Conservation (phyloP, 1,284 basidiomycete genomes). For the Phylloboletellus chloephorus region DNA sequence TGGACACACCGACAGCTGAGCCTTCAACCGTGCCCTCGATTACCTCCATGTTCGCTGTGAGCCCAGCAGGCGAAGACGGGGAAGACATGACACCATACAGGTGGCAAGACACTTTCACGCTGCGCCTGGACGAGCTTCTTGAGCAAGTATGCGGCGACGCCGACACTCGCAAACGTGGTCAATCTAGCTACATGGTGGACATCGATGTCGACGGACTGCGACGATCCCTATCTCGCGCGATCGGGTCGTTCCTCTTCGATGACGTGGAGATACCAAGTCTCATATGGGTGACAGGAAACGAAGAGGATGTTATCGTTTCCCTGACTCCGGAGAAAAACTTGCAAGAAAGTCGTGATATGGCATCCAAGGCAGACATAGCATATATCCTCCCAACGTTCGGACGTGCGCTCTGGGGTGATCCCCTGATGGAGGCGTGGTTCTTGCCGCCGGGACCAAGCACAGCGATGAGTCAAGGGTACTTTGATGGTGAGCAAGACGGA, state of each 20-base stretch:
- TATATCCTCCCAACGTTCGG: constrained; percentile 48
- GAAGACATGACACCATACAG: constrained; percentile 44
- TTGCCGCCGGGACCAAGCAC: constrained; percentile 41
- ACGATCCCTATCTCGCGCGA: constrained; percentile 53
- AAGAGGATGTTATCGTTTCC: constrained; percentile 46
- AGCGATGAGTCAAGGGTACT: constrained; percentile 58
- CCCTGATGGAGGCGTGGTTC: constrained; percentile 60
- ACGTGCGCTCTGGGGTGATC: constrained; percentile 69
- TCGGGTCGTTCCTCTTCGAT: constrained; percentile 68
- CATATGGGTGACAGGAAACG: constrained; percentile 54
- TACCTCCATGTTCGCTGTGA: constrained; percentile 9
- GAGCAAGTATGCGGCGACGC: constrained; percentile 22
- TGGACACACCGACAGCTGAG: constrained; percentile 21
- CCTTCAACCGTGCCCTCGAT: constrained; percentile 18
- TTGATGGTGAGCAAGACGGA: constrained; percentile 38
- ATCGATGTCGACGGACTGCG: constrained; percentile 44
- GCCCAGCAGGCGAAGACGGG: constrained; percentile 13
- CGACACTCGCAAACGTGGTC: neutral
- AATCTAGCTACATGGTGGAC: constrained; percentile 18
- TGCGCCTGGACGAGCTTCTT: constrained; percentile 52
- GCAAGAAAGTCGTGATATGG: constrained; percentile 1
- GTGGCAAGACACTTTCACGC: constrained; percentile 69
- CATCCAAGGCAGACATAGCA: constrained; percentile 29
- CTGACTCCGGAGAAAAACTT: constrained; percentile 12
- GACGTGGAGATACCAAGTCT: constrained; percentile 67